phyloP scores from a whole-genome alignment of 805 yeast genomes.

The Suhomyces sp. region DNA sequence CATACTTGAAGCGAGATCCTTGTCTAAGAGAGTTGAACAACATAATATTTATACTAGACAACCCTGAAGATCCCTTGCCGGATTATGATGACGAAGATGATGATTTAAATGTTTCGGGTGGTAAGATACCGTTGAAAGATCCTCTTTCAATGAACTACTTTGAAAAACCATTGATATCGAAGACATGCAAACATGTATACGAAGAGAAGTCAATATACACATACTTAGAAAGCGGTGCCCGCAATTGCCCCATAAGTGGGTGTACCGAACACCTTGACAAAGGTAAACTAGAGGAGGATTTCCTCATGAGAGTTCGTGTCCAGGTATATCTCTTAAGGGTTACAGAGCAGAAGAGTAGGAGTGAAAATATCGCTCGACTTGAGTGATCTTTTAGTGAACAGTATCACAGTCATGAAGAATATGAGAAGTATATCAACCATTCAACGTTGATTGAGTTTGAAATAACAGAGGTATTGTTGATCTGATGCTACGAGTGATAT shows the following conservation, averaged over 20 bases:
- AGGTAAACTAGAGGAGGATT: slow-evolving; percentile 45
- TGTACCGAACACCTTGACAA: slow-evolving; percentile 41
- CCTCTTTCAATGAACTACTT: slow-evolving; percentile 60
- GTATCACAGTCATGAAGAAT: too few relatives aligned
- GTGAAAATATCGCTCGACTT: too few relatives aligned
- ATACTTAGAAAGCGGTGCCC: slow-evolving; percentile 22
- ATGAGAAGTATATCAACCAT: too few relatives aligned
- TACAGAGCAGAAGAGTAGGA: too few relatives aligned
- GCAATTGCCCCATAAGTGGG: slow-evolving; percentile 62
- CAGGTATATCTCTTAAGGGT: slow-evolving; percentile 35
- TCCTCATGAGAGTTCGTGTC: slow-evolving; percentile 56
- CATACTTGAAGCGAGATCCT: slow-evolving; percentile 8
- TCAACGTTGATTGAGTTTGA: too few relatives aligned
- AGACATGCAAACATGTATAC: slow-evolving; percentile 60
- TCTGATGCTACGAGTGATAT: too few relatives aligned
- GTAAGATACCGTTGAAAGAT: slow-evolving; percentile 64
- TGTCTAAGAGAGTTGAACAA: slow-evolving; percentile 35
- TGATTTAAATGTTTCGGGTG: slow-evolving; percentile 68
- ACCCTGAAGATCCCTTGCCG: slow-evolving; percentile 67
- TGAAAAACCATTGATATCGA: slow-evolving; percentile 54
- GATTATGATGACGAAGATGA: slow-evolving; percentile 52
- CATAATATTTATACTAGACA: slow-evolving; percentile 47
- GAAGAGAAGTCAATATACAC: slow-evolving; percentile 48
- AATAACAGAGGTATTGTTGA: too few relatives aligned
- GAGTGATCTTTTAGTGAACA: too few relatives aligned